Base-by-base conservation (phyloP, 257 asterid genomes). In the Jacaranda mimosifolia region DNA sequence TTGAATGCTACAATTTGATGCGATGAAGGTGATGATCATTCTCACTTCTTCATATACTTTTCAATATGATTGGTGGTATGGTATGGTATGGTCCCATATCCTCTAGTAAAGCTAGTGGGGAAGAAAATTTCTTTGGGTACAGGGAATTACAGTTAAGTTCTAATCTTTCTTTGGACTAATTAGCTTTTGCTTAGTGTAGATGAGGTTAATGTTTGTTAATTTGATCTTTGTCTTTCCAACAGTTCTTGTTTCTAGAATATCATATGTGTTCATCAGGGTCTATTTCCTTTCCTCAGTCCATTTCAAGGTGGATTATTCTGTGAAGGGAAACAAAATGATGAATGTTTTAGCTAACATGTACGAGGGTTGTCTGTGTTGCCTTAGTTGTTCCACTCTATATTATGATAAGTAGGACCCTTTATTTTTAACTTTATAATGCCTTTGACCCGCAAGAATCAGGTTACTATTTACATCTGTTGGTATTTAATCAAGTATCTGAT, bases 261-360 rank as follows among this genome's bases (percentile, higher is more conserved):
- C 17, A 9, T 3, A 26, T 52, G 4, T 58, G 42, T 58, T 57
- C 77, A 21, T 72, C 15, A 57, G 58, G 68, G 68, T 57, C 58
- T 56, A 55, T 48, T 55, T 71, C 66, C 14, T 53, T 71, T 55
- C 55, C 19, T 38, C 7, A 18, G 57, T 72, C 57, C 68, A 40
- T 72, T 53, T 56, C 32, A 18, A n/a, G 60, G 57, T 21, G 42
- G 21, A 57, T 38, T 11, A 3, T 53, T 6, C 21, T 15, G 63
- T 36, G 11, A 5, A 52, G 59, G 26, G 7, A 53, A 26, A 53
- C 59, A 53, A 53, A 17, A 7, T 6, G 59, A 53, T 6, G 1
- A 53, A 17, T 2, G 59, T 53, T 48, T 11, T n/a, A 18, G 32
- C 21, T 18, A 13, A 18, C 36, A 18, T 57, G 9, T 18, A 60